Evolutionary conservation across 2,329 filamentous ascomycete genomes (phyloP).

Genomic region (Aspergillus sp.): DNA sequence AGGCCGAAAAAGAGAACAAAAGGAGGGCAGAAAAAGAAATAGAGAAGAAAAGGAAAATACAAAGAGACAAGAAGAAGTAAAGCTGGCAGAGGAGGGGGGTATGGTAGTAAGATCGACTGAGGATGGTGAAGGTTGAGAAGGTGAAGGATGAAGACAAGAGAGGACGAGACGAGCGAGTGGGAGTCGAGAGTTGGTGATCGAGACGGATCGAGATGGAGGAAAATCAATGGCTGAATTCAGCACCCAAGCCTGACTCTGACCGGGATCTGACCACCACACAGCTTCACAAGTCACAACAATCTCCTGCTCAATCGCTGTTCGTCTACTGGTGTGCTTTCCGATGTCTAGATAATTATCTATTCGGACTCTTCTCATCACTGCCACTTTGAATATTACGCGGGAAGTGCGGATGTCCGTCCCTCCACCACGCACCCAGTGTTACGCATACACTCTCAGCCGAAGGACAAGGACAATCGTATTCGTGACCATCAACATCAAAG

Average conservation of each 20-base stretch:
- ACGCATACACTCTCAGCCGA: background rate
- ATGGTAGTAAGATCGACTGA: background rate
- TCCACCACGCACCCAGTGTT: background rate
- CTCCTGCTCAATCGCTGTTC: background rate
- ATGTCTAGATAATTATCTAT: background rate
- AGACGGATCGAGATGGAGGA: constrained; percentile 9
- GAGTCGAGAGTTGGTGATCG: background rate
- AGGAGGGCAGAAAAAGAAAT: constrained; percentile 11
- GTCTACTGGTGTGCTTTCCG: background rate
- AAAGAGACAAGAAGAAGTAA: constrained; percentile 9
- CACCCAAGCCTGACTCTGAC: background rate
- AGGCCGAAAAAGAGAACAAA: constrained; percentile 13
- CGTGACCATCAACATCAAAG: background rate
- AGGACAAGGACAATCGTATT: background rate
- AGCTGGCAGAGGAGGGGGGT: constrained; percentile 1
- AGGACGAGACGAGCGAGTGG: constrained; percentile 10
- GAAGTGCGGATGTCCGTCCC: constrained; percentile 3
- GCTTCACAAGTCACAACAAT: background rate
- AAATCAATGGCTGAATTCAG: constrained; percentile 9
- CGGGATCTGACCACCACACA: constrained; percentile 3
- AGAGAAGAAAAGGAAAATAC: constrained; percentile 8
- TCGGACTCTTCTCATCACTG: background rate
- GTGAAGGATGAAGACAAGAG: constrained; percentile 18
- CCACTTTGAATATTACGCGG: background rate
- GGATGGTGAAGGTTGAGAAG: constrained; percentile 7